Evolutionary conservation across 2,329 filamentous ascomycete genomes (phyloP), one percentile per base, ranked within the genome.

Genomic region (Dactylellina drechsleri): DNA sequence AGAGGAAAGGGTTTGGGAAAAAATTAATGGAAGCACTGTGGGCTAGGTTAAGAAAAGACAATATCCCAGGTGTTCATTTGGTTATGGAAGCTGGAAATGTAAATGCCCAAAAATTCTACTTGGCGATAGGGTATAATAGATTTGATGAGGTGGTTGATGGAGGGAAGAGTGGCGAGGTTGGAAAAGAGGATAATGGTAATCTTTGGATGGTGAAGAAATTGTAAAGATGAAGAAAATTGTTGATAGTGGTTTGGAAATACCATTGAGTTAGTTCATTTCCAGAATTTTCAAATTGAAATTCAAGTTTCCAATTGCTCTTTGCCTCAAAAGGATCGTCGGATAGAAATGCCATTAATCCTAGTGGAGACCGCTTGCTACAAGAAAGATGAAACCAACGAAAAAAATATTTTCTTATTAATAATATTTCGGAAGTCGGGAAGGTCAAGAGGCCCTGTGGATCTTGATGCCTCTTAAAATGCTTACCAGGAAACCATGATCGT

Each of bases 71-170:
- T 0, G 80, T 82, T 36, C 82, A 82, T 78, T 57, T 83, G 41
- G 81, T 79, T 41, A 81, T 83, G 80, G 79, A 81, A n/a, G 71
- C 77, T 56, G 71, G 67, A 45, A 82, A 83, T 66, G 66, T 62
- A 1, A 73, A 78, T 8, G 81, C 79, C 6, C 58, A 61, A 28
- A 71, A 41, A 52, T 77, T 74, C 43, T 77, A 76, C 54, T 26
- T 61, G 43, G 66, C 65, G 2, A 45, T 76, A 58, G 76, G 76
- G 50, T 77, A 66, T 52, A 70, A 28, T 23, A 62, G 66, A 16
- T 70, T 71, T 45, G 58, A 58, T 16, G 59, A 61, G 5, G 66
- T 76, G 7, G 53, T 76, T 13, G 72, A 76, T 45, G 72, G 56
- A 43, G 72, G 72, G 18, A 68, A 65, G 52, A 76, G 72, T 16